These are phyloP conservation scores for Gymnopilus junonius DNA, from an alignment of 768 basidiomycete species.

Conservation along the genomic window DNA sequence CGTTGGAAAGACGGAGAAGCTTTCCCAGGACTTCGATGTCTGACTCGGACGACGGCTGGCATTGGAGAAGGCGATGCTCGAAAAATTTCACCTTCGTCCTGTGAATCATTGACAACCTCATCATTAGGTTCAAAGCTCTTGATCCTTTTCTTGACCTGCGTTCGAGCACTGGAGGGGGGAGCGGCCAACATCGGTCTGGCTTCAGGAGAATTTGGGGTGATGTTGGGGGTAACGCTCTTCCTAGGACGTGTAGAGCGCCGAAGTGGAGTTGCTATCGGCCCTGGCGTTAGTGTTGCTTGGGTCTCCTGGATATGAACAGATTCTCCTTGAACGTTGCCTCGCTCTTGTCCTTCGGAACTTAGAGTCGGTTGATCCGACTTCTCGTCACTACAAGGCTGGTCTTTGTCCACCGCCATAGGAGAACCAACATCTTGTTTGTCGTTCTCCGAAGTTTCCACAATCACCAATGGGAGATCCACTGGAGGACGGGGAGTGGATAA, in stretches of 20 bases:
- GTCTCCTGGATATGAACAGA: not conserved
- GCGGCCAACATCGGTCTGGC: constrained; percentile 6
- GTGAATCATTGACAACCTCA: constrained; percentile 24
- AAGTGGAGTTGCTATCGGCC: constrained; percentile 30
- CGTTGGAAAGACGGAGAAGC: constrained; percentile 31
- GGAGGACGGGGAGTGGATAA: not conserved
- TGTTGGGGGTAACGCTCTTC: constrained; percentile 36
- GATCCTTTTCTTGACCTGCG: constrained; percentile 23
- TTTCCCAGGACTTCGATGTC: constrained; percentile 26
- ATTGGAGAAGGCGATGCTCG: constrained; percentile 18
- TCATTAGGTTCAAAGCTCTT: constrained; percentile 9
- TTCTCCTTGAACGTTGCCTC: not conserved
- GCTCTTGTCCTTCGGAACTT: not conserved
- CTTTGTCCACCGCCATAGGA: constrained; percentile 9
- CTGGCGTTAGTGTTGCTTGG: not conserved
- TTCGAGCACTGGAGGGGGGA: constrained; percentile 27
- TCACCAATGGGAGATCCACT: not conserved
- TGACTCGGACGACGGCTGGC: constrained; percentile 17
- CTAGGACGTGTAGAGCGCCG: constrained; percentile 45
- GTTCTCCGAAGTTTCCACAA: not conserved
- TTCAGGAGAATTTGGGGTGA: constrained; percentile 28
- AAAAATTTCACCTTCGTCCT: constrained; percentile 21
- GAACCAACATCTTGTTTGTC: not conserved
- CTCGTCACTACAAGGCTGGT: not conserved
- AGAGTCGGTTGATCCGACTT: not conserved